These are phyloP conservation scores for Linum lewisii DNA, from an alignment of 345 rosid genomes.

Conservation along the genomic window DNA sequence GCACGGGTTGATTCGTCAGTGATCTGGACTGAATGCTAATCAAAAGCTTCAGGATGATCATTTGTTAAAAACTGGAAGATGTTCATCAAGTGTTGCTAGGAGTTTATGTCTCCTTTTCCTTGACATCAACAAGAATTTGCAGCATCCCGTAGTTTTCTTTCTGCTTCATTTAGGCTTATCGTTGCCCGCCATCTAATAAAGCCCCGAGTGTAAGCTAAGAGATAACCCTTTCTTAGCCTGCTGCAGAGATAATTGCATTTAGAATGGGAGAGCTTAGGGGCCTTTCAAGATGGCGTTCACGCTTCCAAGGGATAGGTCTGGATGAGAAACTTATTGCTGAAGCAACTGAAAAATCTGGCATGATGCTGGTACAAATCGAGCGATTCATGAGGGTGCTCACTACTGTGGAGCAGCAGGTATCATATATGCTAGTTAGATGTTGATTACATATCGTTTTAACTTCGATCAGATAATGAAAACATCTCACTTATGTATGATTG, in stretches of 20 bases:
- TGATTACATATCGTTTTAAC: background rate
- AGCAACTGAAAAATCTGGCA: slow-evolving; percentile 73
- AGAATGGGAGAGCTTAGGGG: slow-evolving; percentile 93
- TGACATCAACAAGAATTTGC: background rate
- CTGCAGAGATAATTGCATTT: slow-evolving; percentile 87
- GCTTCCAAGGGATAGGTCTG: slow-evolving; percentile 62
- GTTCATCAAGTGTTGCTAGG: background rate
- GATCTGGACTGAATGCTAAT: no score
- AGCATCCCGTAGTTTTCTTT: background rate
- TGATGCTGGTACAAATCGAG: slow-evolving; percentile 74
- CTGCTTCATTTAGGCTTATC: slow-evolving; percentile 13
- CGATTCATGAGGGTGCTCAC: slow-evolving; percentile 75
- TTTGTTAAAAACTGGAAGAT: background rate
- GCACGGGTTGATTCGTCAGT: no score
- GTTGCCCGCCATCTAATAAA: slow-evolving; percentile 13
- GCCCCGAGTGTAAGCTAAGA: slow-evolving; percentile 27
- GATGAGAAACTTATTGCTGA: slow-evolving; percentile 55
- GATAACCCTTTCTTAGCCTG: slow-evolving; percentile 58
- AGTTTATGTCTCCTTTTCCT: background rate
- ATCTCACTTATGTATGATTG: background rate
- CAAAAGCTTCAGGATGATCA: no score
- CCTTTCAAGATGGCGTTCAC: slow-evolving; percentile 88
- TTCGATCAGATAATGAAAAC: background rate
- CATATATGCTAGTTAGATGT: slow-evolving; percentile 2
- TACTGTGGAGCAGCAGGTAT: slow-evolving; percentile 75